These are phyloP conservation scores for Saccharum spontaneum DNA, from an alignment of 176 grass and related monocot genomes.

Conservation along the genomic window DNA sequence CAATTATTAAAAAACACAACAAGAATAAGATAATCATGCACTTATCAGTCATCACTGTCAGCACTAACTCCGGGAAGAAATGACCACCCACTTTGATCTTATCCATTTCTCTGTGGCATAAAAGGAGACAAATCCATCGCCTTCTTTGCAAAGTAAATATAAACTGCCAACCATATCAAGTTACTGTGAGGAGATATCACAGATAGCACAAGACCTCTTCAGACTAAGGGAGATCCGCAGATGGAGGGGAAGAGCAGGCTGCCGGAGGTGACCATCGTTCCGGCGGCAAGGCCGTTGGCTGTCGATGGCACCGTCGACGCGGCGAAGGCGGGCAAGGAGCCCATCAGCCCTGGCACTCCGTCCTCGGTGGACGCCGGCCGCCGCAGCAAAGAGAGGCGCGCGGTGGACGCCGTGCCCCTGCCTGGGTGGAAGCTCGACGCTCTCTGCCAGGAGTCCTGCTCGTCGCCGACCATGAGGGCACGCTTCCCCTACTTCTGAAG, in stretches of 20 bases:
- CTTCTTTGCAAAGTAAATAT: neutral
- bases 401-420: conserved; percentile 12
- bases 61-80: neutral
- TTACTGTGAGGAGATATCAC: neutral
- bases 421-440: conserved; percentile 82
- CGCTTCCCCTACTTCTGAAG: conserved; percentile 64
- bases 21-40: neutral
- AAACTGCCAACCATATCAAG: neutral
- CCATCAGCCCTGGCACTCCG: conserved; percentile 44
- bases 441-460: conserved; percentile 52
- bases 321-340: conserved; percentile 33
- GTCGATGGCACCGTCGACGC: neutral
- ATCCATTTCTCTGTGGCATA: conserved; percentile 4
- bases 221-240: neutral
- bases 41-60: neutral
- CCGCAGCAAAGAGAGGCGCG: neutral
- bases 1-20: neutral
- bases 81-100: conserved; percentile 22
- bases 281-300: neutral
- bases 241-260: conserved; percentile 39
- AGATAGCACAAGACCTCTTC: neutral
- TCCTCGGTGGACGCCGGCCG: neutral
- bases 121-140: neutral
- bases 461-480: conserved; percentile 40
- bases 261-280: conserved; percentile 39